A percentile compares a stretch with the other conserved stretches of the same genome.
phyloP scores from a whole-genome alignment of 768 basidiomycete species.

The Steccherinum ochraceum region DNA sequence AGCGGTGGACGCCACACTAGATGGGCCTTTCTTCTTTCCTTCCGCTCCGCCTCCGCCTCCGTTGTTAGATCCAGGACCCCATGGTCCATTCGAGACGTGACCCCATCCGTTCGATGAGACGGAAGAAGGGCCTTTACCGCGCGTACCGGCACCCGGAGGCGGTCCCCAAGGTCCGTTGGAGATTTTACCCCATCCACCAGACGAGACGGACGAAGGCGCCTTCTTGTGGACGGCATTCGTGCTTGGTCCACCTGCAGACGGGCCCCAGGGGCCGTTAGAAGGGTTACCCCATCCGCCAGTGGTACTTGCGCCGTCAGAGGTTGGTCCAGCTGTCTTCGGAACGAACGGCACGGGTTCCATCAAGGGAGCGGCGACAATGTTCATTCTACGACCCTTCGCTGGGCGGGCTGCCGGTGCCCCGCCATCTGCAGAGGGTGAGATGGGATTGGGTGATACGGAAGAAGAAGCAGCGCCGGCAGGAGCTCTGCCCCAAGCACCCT shows the following conservation, averaged over 20 bases:
- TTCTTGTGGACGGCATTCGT: neutral
- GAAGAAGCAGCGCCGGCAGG: neutral
- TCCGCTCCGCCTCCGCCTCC: too few relatives aligned
- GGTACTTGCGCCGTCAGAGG: neutral
- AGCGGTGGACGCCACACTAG: neutral
- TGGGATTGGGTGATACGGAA: neutral
- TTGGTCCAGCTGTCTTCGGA: neutral
- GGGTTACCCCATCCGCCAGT: constrained; percentile 1
- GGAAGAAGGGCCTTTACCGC: neutral
- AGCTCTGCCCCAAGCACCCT: neutral
- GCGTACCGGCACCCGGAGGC: neutral
- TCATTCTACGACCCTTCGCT: neutral
- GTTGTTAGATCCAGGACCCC: neutral
- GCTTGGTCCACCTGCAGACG: neutral
- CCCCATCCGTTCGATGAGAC: constrained; percentile 1
- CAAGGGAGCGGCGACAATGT: neutral
- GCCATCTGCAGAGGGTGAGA: neutral
- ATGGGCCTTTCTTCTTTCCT: neutral
- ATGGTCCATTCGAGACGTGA: neutral
- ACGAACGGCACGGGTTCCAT: neutral
- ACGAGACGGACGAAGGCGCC: neutral
- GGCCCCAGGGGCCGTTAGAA: constrained; percentile 4
- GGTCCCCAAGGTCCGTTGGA: neutral
- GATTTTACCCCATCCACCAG: neutral
- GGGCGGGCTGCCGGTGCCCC: neutral